These are phyloP conservation scores for Chenopodium album DNA, from an alignment of 148 eudicot species.

Conservation along the genomic window DNA sequence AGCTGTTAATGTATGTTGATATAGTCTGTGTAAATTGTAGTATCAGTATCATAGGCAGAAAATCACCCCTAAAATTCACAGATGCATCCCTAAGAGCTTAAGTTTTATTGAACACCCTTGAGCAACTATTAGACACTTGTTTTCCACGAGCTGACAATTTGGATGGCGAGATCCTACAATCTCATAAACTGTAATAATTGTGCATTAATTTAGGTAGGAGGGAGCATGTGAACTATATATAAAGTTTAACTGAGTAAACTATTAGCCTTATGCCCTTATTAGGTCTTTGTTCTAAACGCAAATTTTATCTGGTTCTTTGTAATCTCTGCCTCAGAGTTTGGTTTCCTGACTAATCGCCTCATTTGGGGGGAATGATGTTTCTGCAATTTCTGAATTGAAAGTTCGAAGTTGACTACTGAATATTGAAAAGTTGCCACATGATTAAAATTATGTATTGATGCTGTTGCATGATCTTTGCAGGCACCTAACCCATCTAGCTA, in stretches of 20 bases:
- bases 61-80: not conserved
- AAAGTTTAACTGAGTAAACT: not conserved
- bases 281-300: too few relatives aligned
- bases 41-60: not conserved
- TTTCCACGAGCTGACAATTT: too few relatives aligned
- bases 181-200: too few relatives aligned
- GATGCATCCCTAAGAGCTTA: not conserved
- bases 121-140: too few relatives aligned
- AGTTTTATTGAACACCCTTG: not conserved
- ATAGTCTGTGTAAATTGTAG: not conserved
- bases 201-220: not conserved
- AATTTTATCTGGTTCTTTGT: not conserved
- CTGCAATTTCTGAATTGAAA: not conserved
- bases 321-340: not conserved
- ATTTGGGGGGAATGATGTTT: not conserved
- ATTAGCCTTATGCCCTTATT: too few relatives aligned
- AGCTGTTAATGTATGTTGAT: not conserved
- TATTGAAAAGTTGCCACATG: not conserved
- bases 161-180: too few relatives aligned
- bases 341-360: not conserved
- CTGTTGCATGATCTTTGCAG: conserved; percentile 34
- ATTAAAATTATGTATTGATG: not conserved
- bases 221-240: not conserved
- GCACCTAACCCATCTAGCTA: conserved; percentile 83
- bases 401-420: not conserved